A percentile compares a stretch with the other conserved stretches of the same genome.
These are phyloP conservation scores for Paecilomyces fulvus DNA, from an alignment of 2,329 filamentous ascomycete species.

Conservation along the genomic window DNA sequence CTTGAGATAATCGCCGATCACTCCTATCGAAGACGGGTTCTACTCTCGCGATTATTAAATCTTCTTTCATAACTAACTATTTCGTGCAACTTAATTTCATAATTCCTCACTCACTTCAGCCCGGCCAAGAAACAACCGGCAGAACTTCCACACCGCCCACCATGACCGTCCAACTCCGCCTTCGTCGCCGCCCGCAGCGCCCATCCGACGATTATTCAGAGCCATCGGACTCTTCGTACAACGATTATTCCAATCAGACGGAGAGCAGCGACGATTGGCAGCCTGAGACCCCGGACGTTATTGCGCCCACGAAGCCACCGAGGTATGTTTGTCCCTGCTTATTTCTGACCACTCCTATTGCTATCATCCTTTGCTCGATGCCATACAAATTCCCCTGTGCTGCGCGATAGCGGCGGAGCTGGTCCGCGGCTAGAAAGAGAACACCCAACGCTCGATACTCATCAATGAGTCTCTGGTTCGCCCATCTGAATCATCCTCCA, in stretches of 20 bases:
- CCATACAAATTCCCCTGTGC: background rate
- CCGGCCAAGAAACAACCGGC: background rate
- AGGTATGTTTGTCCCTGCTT: constrained; percentile 27
- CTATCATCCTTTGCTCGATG: background rate
- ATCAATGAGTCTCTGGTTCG: background rate
- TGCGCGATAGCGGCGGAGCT: background rate
- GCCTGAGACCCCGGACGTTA: constrained; percentile 5
- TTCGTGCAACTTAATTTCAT: background rate
- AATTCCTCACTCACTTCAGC: background rate
- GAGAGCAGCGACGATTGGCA: constrained; percentile 14
- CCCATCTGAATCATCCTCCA: background rate
- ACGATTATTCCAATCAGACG: constrained; percentile 5
- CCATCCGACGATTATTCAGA: background rate
- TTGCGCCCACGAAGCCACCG: constrained; percentile 3
- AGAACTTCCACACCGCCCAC: background rate
- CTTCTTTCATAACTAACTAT: no score
- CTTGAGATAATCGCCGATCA: background rate
- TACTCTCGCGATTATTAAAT: background rate
- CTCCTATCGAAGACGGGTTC: background rate
- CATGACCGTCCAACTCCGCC: background rate
- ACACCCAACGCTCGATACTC: background rate
- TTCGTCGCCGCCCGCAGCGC: constrained; percentile 7
- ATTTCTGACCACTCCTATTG: constrained; percentile 38
- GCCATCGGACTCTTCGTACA: constrained; percentile 8
- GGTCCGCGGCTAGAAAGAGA: background rate